Evolutionary conservation across 768 basidiomycete genomes (phyloP).

Genomic region (Glaciozyma martinii): DNA sequence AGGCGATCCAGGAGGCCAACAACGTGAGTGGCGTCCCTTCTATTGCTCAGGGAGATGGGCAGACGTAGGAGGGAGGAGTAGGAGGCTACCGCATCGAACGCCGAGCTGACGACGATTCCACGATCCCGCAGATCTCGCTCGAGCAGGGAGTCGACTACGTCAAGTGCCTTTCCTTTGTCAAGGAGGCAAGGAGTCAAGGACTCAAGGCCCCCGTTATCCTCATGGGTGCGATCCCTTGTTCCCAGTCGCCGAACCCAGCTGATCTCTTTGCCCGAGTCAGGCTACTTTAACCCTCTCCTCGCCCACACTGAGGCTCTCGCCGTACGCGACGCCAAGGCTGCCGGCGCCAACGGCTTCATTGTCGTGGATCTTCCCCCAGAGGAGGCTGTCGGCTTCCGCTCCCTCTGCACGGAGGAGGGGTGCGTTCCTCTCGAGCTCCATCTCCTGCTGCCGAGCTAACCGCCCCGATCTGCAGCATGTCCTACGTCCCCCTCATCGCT

Average conservation of each 20-base stretch:
- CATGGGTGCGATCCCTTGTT: conserved; percentile 58
- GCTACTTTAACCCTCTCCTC: conserved; percentile 93
- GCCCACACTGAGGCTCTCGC: conserved; percentile 93
- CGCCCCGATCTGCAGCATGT: conserved; percentile 52
- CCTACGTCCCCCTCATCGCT: conserved; percentile 90
- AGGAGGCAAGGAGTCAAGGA: conserved; percentile 69
- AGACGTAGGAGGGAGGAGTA: too few relatives aligned
- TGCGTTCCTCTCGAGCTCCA: conserved; percentile 44
- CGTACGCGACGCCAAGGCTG: conserved; percentile 75
- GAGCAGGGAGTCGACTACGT: conserved; percentile 68
- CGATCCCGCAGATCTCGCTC: conserved; percentile 60
- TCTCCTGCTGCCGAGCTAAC: background rate
- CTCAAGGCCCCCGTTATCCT: conserved; percentile 78
- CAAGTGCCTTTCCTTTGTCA: conserved; percentile 62
- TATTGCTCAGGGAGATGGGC: too few relatives aligned
- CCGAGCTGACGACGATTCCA: background rate
- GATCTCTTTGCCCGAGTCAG: conserved; percentile 37
- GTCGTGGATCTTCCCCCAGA: conserved; percentile 97
- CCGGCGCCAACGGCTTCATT: conserved; percentile 94
- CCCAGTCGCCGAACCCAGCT: background rate
- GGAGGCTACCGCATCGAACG: too few relatives aligned
- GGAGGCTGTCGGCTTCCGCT: conserved; percentile 81
- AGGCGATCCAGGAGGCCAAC: conserved; percentile 84
- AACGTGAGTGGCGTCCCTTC: conserved; percentile 49
- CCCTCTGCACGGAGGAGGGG: conserved; percentile 73